phyloP scores from a whole-genome alignment of 2,329 filamentous ascomycete species.

The Massarina eburnea region DNA sequence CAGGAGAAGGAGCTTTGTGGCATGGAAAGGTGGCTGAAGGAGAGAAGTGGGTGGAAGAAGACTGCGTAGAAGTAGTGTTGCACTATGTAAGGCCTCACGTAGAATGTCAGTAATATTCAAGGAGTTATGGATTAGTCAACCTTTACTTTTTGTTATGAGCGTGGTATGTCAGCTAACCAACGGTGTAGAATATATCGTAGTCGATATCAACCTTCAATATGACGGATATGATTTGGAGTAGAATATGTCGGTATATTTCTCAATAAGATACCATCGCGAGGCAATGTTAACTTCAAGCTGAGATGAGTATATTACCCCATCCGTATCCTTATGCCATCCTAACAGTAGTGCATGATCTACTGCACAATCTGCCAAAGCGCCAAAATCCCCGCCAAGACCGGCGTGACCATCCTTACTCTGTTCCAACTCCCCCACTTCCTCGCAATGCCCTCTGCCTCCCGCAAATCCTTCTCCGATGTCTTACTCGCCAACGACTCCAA shows the following conservation, averaged over 20 bases:
- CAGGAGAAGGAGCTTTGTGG: conserved; percentile 50
- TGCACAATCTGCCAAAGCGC: conserved; percentile 33
- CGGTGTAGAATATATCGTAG: too few species aligned
- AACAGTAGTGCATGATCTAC: conserved; percentile 12
- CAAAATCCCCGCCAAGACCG: conserved; percentile 35
- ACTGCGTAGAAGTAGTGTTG: conserved; percentile 7
- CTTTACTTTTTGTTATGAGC: too few species aligned
- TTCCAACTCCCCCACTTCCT: conserved; percentile 42
- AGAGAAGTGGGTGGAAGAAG: conserved; percentile 48
- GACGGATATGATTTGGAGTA: too few species aligned
- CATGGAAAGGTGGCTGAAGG: conserved; percentile 52
- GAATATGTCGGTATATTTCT: too few species aligned
- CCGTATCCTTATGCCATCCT: too few species aligned
- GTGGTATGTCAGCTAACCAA: too few species aligned
- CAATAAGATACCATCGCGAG: too few species aligned
- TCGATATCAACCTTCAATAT: too few species aligned
- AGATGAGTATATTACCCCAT: too few species aligned
- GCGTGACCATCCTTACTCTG: conserved; percentile 37
- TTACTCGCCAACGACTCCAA: conserved; percentile 46
- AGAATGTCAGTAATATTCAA: neutral
- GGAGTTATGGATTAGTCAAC: too few species aligned
- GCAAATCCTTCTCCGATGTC: conserved; percentile 33
- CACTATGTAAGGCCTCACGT: neutral
- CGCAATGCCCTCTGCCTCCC: conserved; percentile 34
- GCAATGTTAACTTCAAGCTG: too few species aligned